Conservation (phyloP, 495 filamentous ascomycete species). For the Aspergillus incahuasiensis region DNA sequence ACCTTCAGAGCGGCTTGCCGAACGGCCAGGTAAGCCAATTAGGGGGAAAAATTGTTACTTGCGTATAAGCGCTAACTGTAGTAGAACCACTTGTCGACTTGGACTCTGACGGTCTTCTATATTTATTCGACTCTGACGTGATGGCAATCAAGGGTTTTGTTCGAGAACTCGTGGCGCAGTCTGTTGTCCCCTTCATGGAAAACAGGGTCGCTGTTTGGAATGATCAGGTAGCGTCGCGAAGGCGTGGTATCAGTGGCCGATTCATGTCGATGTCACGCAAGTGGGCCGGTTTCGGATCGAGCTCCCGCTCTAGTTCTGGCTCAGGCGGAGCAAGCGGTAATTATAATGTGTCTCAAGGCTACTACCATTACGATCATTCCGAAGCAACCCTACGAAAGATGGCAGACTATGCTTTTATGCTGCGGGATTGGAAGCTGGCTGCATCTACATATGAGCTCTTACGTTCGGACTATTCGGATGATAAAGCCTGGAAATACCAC, state of each 20-base stretch:
- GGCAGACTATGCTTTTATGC: constrained; percentile 93
- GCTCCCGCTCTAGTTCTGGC: constrained; percentile 40
- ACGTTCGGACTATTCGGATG: constrained; percentile 79
- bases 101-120: constrained; percentile 61
- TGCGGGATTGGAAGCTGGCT: constrained; percentile 91
- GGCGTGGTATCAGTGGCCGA: constrained; percentile 79
- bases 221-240: constrained; percentile 88
- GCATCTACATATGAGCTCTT: constrained; percentile 86
- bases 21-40: constrained; percentile 55
- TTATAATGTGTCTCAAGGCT: constrained; percentile 71
- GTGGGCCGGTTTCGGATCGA: constrained; percentile 73
- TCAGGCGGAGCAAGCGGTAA: constrained; percentile 51
- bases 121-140: constrained; percentile 87
- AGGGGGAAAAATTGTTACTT: no score
- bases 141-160: constrained; percentile 82
- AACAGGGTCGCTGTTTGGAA: constrained; percentile 87
- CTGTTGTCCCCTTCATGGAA: constrained; percentile 92
- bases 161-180: constrained; percentile 89
- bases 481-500: constrained; percentile 95
- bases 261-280: constrained; percentile 89
- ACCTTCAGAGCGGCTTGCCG: constrained; percentile 74
- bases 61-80: constrained; percentile 37
- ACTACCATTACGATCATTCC: constrained; percentile 75
- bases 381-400: constrained; percentile 91
- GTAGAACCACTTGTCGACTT: constrained; percentile 52